Evolutionary conservation across 2,329 filamentous ascomycete genomes (phyloP).

Genomic region (Botrytis porri): DNA sequence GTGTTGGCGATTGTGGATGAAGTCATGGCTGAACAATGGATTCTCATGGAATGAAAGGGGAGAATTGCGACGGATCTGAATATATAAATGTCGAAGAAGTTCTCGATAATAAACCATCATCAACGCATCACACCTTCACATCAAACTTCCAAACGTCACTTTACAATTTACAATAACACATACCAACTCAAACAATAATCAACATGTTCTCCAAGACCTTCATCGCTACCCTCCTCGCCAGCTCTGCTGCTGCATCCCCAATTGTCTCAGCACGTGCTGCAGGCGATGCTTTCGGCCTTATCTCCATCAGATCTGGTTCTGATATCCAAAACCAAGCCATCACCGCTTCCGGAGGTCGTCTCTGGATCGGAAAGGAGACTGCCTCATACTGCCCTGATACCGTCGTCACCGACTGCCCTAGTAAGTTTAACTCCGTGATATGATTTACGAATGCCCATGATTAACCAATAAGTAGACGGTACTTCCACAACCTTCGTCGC

Average conservation of each 20-base stretch:
- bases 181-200: slow-evolving; percentile 3
- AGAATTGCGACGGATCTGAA: neutral
- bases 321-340: slow-evolving; percentile 10
- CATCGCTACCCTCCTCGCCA: slow-evolving; percentile 19
- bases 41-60: neutral
- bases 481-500: neutral
- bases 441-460: no score
- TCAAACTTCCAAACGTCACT: neutral
- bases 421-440: neutral
- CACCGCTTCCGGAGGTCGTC: neutral
- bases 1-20: neutral
- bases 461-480: neutral
- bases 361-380: slow-evolving; percentile 16
- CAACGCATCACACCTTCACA: neutral
- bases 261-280: neutral
- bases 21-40: neutral
- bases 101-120: neutral
- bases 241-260: slow-evolving; percentile 20
- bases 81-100: slow-evolving; percentile 13
- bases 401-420: neutral
- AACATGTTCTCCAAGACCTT: slow-evolving; percentile 23
- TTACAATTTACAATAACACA: neutral
- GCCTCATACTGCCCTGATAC: slow-evolving; percentile 28
- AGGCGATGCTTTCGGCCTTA: neutral
- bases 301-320: slow-evolving; percentile 24